Percentiles rank a stretch among this genome's conserved stretches.
Conservation (phyloP, 306 rosid genomes). For the Vachellia collinsii region DNA sequence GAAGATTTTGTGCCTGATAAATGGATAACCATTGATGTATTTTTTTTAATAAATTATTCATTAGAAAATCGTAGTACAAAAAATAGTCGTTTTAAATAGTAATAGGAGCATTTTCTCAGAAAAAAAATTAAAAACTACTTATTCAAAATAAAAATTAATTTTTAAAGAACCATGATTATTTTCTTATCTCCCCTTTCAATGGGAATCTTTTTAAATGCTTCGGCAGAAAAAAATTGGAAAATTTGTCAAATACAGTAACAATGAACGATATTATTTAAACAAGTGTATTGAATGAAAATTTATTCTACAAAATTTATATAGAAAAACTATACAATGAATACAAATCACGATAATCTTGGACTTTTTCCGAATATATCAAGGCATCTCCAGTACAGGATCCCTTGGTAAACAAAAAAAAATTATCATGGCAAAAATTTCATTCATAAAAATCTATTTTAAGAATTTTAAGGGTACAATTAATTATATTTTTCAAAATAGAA, state of each 20-base stretch:
- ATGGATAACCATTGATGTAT: neutral
- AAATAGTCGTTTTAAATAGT: neutral
- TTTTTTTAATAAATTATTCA: too few species aligned
- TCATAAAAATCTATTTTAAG: too few species aligned
- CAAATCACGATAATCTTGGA: neutral
- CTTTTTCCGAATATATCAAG: neutral
- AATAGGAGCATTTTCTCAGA: neutral
- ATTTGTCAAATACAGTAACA: neutral
- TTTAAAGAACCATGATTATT: neutral
- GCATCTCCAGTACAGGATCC: neutral
- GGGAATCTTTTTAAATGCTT: neutral
- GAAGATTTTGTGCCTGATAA: neutral
- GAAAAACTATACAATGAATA: too few species aligned
- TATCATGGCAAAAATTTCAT: neutral
- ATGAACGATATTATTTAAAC: neutral
- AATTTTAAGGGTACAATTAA: neutral
- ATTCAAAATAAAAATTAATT: too few species aligned
- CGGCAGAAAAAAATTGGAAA: neutral
- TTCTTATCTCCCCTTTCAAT: neutral
- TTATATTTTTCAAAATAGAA: too few species aligned
- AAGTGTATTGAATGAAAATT: too few species aligned
- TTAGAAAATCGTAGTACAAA: too few species aligned
- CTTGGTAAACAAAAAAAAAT: neutral
- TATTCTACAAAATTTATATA: too few species aligned
- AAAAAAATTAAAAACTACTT: neutral